Conservation (phyloP, 352 stramenopile genomes). For the Phytopythium montanum region DNA sequence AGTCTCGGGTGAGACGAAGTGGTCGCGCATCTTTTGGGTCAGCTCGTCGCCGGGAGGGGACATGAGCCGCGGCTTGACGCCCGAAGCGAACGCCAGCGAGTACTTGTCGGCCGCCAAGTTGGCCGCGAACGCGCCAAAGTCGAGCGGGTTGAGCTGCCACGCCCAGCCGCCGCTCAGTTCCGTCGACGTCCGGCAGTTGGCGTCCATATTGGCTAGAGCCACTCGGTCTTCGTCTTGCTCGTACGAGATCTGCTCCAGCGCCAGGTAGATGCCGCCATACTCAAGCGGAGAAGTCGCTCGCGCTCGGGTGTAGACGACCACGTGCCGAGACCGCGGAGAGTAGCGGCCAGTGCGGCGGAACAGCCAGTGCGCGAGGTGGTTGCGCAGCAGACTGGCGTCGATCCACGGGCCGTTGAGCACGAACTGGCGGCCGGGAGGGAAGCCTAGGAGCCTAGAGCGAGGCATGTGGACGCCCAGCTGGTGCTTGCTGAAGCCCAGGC, state of each 20-base stretch:
- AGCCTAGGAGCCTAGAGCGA: too few species aligned
- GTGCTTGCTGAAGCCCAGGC: conserved; percentile 50
- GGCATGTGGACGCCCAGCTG: conserved; percentile 36
- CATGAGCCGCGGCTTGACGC: conserved; percentile 23
- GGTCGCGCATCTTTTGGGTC: conserved; percentile 33
- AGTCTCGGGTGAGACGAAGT: conserved; percentile 22
- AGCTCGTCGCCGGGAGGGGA: conserved; percentile 12
- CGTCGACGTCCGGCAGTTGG: conserved; percentile 14
- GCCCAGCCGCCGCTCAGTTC: conserved; percentile 52
- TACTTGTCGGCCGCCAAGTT: conserved; percentile 38
- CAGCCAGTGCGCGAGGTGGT: conserved; percentile 56
- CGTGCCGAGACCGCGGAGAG: conserved; percentile 39
- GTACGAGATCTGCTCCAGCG: conserved; percentile 51
- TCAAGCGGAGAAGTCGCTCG: conserved; percentile 12
- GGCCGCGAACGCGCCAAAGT: conserved; percentile 11
- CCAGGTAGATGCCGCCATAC: conserved; percentile 50
- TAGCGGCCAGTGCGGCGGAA: conserved; percentile 45
- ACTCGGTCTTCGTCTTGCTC: conserved; percentile 49
- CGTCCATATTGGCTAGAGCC: conserved; percentile 32
- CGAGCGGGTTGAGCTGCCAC: conserved; percentile 47
- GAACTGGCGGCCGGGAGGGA: conserved; percentile 38
- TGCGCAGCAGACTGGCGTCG: conserved; percentile 48
- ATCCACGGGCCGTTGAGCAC: conserved; percentile 53
- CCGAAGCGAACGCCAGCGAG: conserved; percentile 23
- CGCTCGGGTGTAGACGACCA: conserved; percentile 44